Base-by-base conservation (phyloP, 768 basidiomycete genomes). In the Rossbeevera mucosa region DNA sequence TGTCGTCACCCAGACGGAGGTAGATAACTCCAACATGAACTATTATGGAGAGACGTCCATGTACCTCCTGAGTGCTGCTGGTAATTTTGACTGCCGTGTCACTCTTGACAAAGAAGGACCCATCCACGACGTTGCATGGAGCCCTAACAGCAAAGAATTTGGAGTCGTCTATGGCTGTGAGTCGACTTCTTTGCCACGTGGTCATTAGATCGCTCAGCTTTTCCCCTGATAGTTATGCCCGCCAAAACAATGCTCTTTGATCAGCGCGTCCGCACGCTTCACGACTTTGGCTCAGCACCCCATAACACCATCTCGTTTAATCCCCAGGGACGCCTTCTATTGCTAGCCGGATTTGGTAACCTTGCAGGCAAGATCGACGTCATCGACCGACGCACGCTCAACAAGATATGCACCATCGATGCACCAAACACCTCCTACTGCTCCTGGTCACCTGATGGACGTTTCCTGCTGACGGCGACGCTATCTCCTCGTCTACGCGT, bases 1-100 rank as follows among this genome's bases (percentile, higher is more conserved):
- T 50, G 79, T 97, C 54, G 72, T 97, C 31, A 94, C 95, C 0
- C 92, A 94, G 64, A 95, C 94, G 4, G 96, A 99, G 62, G 94
- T 97, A 48, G 95, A 99, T 65, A 91, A 91, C 66, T 87, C 91
- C 43, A 95, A 95, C 70, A 96, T 91, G 80, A 94, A 87, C 63
- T 99, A 99, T 70, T 99, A 98, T 59, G 96, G 96, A 49, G 95
- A 98, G 75, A 96, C 94, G 2, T 91, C 91, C 48, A 74, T 99
- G 63, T 97, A 95, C 72, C 79, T 97, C 13, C 81, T 98, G 56
- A 93, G 86, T 57, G 84, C 93, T 16, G 87, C 91, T 8, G 94
- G 95, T 14, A 90, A 92, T 60, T 97, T 94, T 61, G 94, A 97
- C 66, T 92, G 91, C 65, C 79, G 92, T 25, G 88, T 98, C 24